These are phyloP conservation scores for Penicillium roqueforti DNA, from an alignment of 495 filamentous ascomycete genomes.

Conservation along the genomic window DNA sequence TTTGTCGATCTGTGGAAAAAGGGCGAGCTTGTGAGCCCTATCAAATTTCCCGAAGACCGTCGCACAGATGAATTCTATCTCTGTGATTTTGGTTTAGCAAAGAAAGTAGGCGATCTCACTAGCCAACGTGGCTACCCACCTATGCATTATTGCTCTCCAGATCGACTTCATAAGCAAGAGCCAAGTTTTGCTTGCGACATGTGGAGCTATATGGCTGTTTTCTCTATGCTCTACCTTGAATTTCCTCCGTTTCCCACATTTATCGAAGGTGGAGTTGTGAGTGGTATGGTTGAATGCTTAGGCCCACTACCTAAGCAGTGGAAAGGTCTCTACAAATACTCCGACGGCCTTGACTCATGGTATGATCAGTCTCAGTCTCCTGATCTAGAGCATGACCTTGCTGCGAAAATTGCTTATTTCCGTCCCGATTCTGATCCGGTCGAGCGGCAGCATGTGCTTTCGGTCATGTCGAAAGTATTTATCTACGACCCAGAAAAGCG, in stretches of 20 bases:
- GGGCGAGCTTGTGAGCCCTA: slow-evolving; percentile 19
- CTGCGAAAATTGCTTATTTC: slow-evolving; percentile 18
- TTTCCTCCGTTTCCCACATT: slow-evolving; percentile 13
- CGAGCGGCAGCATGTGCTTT: slow-evolving; percentile 21
- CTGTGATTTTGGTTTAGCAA: slow-evolving; percentile 47
- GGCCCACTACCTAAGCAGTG: slow-evolving; percentile 13
- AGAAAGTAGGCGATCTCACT: slow-evolving; percentile 14
- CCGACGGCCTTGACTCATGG: slow-evolving; percentile 15
- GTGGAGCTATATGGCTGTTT: slow-evolving; percentile 16
- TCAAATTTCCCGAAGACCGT: slow-evolving; percentile 11
- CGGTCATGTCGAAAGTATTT: slow-evolving; percentile 26
- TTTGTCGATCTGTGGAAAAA: slow-evolving; percentile 16
- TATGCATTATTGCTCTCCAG: slow-evolving; percentile 15
- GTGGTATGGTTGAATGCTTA: slow-evolving; percentile 16
- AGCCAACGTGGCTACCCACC: slow-evolving; percentile 13
- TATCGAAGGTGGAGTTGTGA: slow-evolving; percentile 8
- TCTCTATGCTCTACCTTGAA: slow-evolving; percentile 14
- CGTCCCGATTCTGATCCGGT: slow-evolving; percentile 19
- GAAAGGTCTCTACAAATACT: slow-evolving; percentile 7
- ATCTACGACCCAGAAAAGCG: slow-evolving; percentile 20
- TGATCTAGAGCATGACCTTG: slow-evolving; percentile 10
- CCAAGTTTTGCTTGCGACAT: slow-evolving; percentile 18
- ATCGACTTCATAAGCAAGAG: slow-evolving; percentile 13
- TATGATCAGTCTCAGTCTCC: slow-evolving; percentile 13
- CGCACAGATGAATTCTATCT: slow-evolving; percentile 47